Evolutionary conservation across 2,329 filamentous ascomycete species (phyloP).

Genomic region (Colletotrichum zoysiae): DNA sequence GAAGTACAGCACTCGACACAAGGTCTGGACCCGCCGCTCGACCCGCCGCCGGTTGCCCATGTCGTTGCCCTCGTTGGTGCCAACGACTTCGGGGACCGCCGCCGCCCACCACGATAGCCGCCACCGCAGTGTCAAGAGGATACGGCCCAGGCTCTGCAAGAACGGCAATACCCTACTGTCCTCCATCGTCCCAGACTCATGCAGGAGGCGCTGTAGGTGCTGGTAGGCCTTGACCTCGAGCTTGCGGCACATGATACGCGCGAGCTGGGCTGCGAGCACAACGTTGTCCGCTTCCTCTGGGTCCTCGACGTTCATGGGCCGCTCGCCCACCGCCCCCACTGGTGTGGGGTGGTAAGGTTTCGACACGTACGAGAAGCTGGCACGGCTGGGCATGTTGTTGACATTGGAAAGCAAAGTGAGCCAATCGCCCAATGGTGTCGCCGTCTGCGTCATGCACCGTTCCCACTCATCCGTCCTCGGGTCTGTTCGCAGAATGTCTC

Average conservation of each 20-base stretch:
- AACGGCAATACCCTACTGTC: conserved; percentile 48
- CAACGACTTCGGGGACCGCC: conserved; percentile 50
- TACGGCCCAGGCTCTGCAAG: conserved; percentile 29
- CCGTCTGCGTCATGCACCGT: conserved; percentile 55
- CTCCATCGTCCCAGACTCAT: conserved; percentile 16
- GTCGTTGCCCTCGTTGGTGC: conserved; percentile 46
- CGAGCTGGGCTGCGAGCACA: conserved; percentile 57
- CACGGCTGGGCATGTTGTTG: conserved; percentile 61
- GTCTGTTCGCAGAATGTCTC: conserved; percentile 50
- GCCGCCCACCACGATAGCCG: conserved; percentile 59
- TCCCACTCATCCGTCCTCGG: conserved; percentile 48
- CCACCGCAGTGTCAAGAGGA: conserved; percentile 57
- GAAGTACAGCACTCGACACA: conserved; percentile 59
- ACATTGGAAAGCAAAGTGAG: conserved; percentile 56
- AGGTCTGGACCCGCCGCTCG: conserved; percentile 53
- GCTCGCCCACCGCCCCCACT: conserved; percentile 42
- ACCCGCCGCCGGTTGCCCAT: conserved; percentile 52
- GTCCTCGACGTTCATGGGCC: conserved; percentile 54
- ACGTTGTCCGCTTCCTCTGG: conserved; percentile 53
- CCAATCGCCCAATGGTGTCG: conserved; percentile 53
- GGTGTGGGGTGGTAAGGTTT: background rate
- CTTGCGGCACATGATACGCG: conserved; percentile 59
- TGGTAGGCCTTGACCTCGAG: conserved; percentile 59
- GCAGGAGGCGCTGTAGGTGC: conserved; percentile 53
- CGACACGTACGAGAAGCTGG: conserved; percentile 56